Evolutionary conservation across 2,329 filamentous ascomycete species (phyloP), one percentile per base, ranked within the genome.

Genomic region (Sclerotinia sclerotiorum): DNA sequence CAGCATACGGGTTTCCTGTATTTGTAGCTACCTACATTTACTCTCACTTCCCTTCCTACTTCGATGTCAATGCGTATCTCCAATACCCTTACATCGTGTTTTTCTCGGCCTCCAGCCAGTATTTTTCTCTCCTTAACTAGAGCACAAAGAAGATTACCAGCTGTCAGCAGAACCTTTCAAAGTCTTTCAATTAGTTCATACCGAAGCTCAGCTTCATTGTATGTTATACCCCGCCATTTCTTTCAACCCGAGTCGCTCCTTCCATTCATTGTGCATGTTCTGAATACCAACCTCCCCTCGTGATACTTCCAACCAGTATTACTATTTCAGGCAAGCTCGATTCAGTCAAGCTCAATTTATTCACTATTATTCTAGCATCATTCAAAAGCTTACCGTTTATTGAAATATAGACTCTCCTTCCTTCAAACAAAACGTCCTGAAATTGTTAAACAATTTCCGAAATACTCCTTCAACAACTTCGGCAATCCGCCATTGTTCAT

Each of bases 401-500:
- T 46, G 10, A 46, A 13, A 56, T 62, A 49, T 66, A 77, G 76
- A 70, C 71, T 69, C 71, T 69, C 55, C 67, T 65, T 32, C 57
- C 70, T 55, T 66, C 70, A 61, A 61, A 71, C 56, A 58, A 71
- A 64, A 69, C 72, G 73, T 56, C 71, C 72, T 68, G 74, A 74
- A 74, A 65, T 60, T 68, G 68, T 69, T 70, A n/a, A 71, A 65
- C 27, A 27, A 42, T 46, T 63, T 70, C 51, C 73, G 64, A 72
- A 58, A 68, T 55, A 69, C 69, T 63, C 70, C 71, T 68, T 69
- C 68, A 17, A 69, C 70, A 54, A 68, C 72, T n/a, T 74, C 72
- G 56, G 70, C 73, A 58, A 72, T 73, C 52, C 83, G 90, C 78
- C 80, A 89, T 79, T 95, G 92, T 80, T 94, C 92, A 66, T 90